phyloP scores from a whole-genome alignment of 2,329 filamentous ascomycete genomes.

The Pseudogymnoascus sp. region DNA sequence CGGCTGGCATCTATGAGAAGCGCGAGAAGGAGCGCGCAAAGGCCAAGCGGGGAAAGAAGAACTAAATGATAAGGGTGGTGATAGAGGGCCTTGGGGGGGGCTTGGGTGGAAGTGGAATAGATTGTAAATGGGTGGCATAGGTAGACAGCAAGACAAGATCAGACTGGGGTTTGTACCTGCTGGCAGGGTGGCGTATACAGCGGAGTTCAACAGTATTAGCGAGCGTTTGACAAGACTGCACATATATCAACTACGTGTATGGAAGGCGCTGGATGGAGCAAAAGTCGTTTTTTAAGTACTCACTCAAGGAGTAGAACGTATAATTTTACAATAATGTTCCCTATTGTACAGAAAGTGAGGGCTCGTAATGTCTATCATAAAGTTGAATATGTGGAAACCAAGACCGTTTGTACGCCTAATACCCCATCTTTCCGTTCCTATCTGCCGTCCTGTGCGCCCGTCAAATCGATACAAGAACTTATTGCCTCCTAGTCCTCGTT shows the following conservation, averaged over 20 bases:
- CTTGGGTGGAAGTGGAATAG: neutral
- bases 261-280: slow-evolving; percentile 9
- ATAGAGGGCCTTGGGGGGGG: neutral
- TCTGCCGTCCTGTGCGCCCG: neutral
- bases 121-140: neutral
- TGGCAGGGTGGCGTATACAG: slow-evolving; percentile 5
- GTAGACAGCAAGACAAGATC: neutral
- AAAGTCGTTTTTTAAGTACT: slow-evolving; percentile 6
- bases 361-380: slow-evolving; percentile 7
- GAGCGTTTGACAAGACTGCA: slow-evolving; percentile 7
- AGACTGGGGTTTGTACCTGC: neutral
- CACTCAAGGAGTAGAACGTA: slow-evolving; percentile 1
- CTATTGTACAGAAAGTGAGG: neutral
- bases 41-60: slow-evolving; percentile 23
- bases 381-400: neutral
- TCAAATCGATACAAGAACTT: slow-evolving; percentile 1
- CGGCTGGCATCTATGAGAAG: slow-evolving; percentile 84
- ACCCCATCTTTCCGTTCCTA: neutral
- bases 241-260: slow-evolving; percentile 11
- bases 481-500: slow-evolving; percentile 35
- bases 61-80: slow-evolving; percentile 17
- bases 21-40: slow-evolving; percentile 52
- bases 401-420: neutral
- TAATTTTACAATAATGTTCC: neutral
- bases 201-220: slow-evolving; percentile 9